Conservation (phyloP, 2,329 filamentous ascomycete species). For the Aspergillus calidoustus region DNA sequence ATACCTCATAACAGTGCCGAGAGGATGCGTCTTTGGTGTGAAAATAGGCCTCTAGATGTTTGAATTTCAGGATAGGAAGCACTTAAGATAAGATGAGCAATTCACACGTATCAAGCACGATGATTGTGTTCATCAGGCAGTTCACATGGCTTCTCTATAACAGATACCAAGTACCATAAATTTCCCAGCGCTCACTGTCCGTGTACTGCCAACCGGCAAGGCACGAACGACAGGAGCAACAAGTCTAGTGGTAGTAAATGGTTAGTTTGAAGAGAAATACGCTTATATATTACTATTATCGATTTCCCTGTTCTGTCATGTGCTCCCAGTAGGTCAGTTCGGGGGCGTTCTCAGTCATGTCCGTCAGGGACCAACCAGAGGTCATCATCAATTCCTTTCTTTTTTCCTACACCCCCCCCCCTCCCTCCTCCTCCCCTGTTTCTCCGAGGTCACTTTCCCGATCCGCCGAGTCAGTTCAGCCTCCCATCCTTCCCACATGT, state of each 20-base stretch:
- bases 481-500: not conserved
- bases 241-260: not conserved
- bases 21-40: constrained; percentile 68
- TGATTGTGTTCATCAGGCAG: not conserved
- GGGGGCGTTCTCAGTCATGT: not conserved
- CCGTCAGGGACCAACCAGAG: not conserved
- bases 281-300: not conserved
- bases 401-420: not conserved
- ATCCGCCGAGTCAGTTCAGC: not conserved
- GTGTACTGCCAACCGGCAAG: not conserved
- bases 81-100: not conserved
- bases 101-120: not conserved
- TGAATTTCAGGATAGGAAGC: not conserved
- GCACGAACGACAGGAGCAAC: not conserved
- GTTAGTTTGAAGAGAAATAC: not conserved
- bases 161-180: not conserved
- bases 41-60: constrained; percentile 34
- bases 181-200: not conserved
- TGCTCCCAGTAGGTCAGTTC: not conserved
- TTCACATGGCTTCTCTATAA: not conserved
- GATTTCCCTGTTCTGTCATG: not conserved
- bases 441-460: not conserved
- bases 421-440: too few relatives aligned
- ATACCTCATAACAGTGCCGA: constrained; percentile 74
- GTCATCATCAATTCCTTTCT: not conserved